Conservation (phyloP, 2,329 filamentous ascomycete species). For the Magnaporthiopsis rhizophila region DNA sequence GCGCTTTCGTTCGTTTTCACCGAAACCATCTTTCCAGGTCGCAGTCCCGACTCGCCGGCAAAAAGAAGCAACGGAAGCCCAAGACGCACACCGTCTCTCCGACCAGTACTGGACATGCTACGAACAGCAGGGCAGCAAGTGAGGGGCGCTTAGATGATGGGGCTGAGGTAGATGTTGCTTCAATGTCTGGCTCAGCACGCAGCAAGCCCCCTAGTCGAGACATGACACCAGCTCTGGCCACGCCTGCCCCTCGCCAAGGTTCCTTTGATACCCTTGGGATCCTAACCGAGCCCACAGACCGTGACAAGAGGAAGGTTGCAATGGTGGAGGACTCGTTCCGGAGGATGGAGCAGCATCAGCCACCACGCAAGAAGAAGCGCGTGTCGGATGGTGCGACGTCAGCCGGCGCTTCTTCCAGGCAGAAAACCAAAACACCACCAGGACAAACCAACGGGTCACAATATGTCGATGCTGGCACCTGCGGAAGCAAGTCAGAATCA, state of each 20-base stretch:
- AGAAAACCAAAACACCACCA: slow-evolving; percentile 1
- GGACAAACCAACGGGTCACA: slow-evolving; percentile 21
- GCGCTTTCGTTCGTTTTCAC: slow-evolving; percentile 57
- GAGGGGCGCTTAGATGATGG: slow-evolving; percentile 51
- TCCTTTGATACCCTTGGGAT: slow-evolving; percentile 53
- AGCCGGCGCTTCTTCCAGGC: neutral
- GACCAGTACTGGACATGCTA: slow-evolving; percentile 53
- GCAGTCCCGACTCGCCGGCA: slow-evolving; percentile 30
- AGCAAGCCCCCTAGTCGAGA: slow-evolving; percentile 63
- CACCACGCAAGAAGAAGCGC: slow-evolving; percentile 55
- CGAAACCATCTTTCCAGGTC: slow-evolving; percentile 44
- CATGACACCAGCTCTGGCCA: slow-evolving; percentile 44
- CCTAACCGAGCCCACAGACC: slow-evolving; percentile 55
- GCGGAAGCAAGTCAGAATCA: slow-evolving; percentile 45
- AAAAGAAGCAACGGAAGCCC: slow-evolving; percentile 47
- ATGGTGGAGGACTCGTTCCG: slow-evolving; percentile 58
- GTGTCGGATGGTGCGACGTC: slow-evolving; percentile 42
- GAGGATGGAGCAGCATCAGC: slow-evolving; percentile 48
- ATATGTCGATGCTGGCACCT: slow-evolving; percentile 46
- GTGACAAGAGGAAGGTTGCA: slow-evolving; percentile 59
- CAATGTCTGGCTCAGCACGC: slow-evolving; percentile 42
- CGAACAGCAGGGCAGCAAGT: slow-evolving; percentile 56
- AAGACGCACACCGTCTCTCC: slow-evolving; percentile 51
- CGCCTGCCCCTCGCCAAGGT: slow-evolving; percentile 35
- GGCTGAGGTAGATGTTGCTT: slow-evolving; percentile 42